Conservation (phyloP, 75 land plant species). For the Selaginella moellendorffii region DNA sequence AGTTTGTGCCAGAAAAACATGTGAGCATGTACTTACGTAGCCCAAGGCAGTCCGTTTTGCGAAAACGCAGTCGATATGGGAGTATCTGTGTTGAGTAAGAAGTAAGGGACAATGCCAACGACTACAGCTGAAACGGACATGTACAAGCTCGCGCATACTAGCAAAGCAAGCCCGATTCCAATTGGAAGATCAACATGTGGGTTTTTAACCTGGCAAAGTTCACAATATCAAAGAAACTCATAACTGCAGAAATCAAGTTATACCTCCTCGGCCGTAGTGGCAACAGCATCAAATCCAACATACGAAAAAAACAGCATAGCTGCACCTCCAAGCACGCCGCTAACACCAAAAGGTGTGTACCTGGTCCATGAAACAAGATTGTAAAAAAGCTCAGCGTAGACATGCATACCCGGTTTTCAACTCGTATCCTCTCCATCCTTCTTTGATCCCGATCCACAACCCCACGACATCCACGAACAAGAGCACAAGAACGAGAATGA, state of each 20-base stretch:
- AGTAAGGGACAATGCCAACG: slow-evolving; percentile 1
- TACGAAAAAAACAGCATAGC: slow-evolving; percentile 4
- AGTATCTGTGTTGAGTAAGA: background rate
- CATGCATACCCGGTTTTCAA: background rate
- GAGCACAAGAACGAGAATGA: background rate
- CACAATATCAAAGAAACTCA: too few species aligned
- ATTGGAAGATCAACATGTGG: background rate
- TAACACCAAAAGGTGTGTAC: background rate
- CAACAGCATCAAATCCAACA: background rate
- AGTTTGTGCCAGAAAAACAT: background rate
- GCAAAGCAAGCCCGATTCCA: background rate
- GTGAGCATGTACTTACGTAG: slow-evolving; percentile 4
- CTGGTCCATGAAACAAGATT: background rate
- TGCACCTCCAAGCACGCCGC: background rate
- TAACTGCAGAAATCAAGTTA: background rate
- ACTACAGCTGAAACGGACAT: background rate
- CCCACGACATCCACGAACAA: background rate
- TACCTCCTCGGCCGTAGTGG: background rate
- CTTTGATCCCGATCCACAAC: background rate
- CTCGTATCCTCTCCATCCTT: slow-evolving; percentile 3
- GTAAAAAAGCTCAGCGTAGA: background rate
- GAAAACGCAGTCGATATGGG: slow-evolving; percentile 6
- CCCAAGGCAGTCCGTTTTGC: background rate
- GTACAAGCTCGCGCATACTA: background rate
- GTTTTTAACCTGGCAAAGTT: slow-evolving; percentile 9